Percentiles rank a stretch among this genome's conserved stretches.
Evolutionary conservation across 2,329 filamentous ascomycete species (phyloP).

Genomic region (Diaporthe longicolla): DNA sequence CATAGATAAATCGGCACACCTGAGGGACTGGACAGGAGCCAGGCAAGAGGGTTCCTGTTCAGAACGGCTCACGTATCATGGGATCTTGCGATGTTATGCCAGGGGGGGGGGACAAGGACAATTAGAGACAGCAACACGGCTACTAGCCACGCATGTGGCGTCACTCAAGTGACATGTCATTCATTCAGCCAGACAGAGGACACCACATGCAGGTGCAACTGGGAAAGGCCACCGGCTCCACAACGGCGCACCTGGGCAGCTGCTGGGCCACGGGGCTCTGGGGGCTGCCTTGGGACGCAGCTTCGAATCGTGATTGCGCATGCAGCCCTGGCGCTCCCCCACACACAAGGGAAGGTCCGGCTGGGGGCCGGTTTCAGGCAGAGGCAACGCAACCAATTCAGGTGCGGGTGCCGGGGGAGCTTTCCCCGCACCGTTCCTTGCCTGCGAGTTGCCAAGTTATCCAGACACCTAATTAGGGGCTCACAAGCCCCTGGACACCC

Average conservation of each 20-base stretch:
- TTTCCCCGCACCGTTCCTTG: constrained; percentile 27
- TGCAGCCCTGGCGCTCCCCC: constrained; percentile 24
- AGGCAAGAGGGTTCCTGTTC: background rate
- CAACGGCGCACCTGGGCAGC: background rate
- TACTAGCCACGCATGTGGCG: constrained; percentile 12
- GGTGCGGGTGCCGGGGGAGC: background rate
- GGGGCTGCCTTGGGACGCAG: constrained; percentile 3
- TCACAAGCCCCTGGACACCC: background rate
- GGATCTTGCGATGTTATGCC: constrained; percentile 18
- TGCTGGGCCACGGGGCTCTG: background rate
- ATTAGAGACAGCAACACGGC: background rate
- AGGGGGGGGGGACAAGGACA: background rate
- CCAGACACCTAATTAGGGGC: background rate
- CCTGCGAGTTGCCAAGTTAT: constrained; percentile 5
- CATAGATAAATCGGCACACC: constrained; percentile 11
- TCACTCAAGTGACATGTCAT: constrained; percentile 32
- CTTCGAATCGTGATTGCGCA: constrained; percentile 13
- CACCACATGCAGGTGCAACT: constrained; percentile 14
- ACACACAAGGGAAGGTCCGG: background rate
- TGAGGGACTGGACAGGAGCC: background rate
- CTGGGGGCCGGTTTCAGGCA: constrained; percentile 25
- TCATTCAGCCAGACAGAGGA: background rate
- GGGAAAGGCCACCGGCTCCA: background rate
- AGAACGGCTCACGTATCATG: constrained; percentile 31
- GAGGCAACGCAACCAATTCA: background rate